Conservation (phyloP, 768 basidiomycete genomes). For the Macrocybe gigantea region DNA sequence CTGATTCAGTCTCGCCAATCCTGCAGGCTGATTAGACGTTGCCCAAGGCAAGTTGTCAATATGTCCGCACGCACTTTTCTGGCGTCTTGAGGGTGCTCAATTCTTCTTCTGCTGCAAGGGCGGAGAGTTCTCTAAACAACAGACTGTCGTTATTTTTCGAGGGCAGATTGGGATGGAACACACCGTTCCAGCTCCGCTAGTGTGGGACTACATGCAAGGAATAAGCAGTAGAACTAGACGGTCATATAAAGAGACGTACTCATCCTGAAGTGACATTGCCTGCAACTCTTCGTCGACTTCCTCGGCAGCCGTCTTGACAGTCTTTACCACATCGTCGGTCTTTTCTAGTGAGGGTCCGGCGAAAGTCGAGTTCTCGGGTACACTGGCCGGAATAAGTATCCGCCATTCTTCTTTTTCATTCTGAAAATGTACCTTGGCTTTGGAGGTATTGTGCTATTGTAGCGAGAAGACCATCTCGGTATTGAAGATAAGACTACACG, state of each 20-base stretch:
- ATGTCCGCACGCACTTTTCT: slow-evolving; percentile 4
- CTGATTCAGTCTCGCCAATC: slow-evolving; percentile 11
- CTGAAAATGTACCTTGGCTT: slow-evolving; percentile 3
- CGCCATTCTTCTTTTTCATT: background rate
- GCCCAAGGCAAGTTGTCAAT: background rate
- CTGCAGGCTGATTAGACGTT: slow-evolving; percentile 1
- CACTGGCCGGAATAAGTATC: background rate
- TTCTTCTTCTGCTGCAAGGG: too few species aligned
- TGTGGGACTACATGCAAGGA: background rate
- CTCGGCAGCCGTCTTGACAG: background rate
- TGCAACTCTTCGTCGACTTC: background rate
- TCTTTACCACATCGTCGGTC: background rate
- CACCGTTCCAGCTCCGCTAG: background rate
- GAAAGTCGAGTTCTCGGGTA: background rate
- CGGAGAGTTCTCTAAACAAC: background rate
- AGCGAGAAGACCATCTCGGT: slow-evolving; percentile 9
- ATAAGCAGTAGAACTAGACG: background rate
- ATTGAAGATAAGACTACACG: slow-evolving; percentile 8
- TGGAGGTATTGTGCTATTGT: background rate
- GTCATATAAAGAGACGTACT: background rate
- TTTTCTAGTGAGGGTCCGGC: background rate
- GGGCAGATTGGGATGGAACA: too few species aligned
- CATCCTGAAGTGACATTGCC: background rate
- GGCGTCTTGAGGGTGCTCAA: slow-evolving; percentile 5
- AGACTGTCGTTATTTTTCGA: too few species aligned